Percentiles rank a stretch among this genome's conserved stretches.
These are phyloP conservation scores for Daphne laureola DNA, from an alignment of 441 rosid genomes.

Conservation along the genomic window DNA sequence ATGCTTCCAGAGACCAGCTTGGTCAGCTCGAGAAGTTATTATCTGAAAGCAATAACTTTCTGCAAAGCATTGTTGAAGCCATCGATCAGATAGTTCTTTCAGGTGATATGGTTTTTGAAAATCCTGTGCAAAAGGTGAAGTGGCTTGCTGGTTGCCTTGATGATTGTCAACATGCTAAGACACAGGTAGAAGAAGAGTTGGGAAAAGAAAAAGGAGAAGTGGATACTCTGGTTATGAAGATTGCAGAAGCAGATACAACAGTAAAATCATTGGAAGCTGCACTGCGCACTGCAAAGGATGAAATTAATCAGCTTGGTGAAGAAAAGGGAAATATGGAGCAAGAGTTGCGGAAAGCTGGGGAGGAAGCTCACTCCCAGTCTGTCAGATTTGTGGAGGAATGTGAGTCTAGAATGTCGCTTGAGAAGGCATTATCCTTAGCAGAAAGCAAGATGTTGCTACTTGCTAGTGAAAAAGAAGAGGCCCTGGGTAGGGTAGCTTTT, in stretches of 20 bases:
- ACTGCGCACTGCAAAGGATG: slow-evolving; percentile 42
- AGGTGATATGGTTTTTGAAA: slow-evolving; percentile 34
- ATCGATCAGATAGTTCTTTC: slow-evolving; percentile 48
- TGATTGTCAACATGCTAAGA: slow-evolving; percentile 53
- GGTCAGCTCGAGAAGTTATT: slow-evolving; percentile 62
- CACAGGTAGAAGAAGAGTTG: slow-evolving; percentile 45
- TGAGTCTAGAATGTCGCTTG: slow-evolving; percentile 48
- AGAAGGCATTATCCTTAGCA: slow-evolving; percentile 55
- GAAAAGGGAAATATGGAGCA: slow-evolving; percentile 47
- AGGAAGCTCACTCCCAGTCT: slow-evolving; percentile 42
- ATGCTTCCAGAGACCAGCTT: slow-evolving; percentile 35
- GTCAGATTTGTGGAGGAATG: slow-evolving; percentile 45
- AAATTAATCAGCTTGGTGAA: slow-evolving; percentile 36
- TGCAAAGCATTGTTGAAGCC: slow-evolving; percentile 45
- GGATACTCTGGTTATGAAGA: slow-evolving; percentile 31
- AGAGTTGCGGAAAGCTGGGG: slow-evolving; percentile 51
- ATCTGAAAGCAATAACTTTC: slow-evolving; percentile 45
- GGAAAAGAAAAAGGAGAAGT: slow-evolving; percentile 42
- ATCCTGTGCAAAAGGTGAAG: slow-evolving; percentile 57
- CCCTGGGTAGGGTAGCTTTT: slow-evolving; percentile 38
- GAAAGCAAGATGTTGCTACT: slow-evolving; percentile 47
- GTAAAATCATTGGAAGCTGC: slow-evolving; percentile 49
- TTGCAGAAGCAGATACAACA: slow-evolving; percentile 45
- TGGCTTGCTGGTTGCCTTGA: slow-evolving; percentile 47
- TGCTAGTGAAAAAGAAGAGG: slow-evolving; percentile 62